A percentile compares a stretch with the other conserved stretches of the same genome.
Evolutionary conservation across 2,329 filamentous ascomycete genomes (phyloP).

Genomic region (Myriosclerotinia scirpicola): DNA sequence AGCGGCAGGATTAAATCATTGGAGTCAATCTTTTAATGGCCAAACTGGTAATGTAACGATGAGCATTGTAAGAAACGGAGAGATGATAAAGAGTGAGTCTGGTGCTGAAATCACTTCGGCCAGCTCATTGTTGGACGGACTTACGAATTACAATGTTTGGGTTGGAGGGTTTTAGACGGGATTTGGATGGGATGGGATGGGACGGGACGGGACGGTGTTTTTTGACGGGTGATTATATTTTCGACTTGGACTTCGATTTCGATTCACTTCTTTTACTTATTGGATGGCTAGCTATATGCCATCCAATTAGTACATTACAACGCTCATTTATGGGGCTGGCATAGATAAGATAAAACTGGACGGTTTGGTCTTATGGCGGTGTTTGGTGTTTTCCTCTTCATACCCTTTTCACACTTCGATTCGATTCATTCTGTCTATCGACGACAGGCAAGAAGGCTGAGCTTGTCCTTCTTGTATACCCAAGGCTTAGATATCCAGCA

Average conservation of each 20-base stretch:
- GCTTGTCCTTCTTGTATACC: not conserved
- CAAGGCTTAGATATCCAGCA: slow-evolving; percentile 1
- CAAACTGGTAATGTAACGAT: slow-evolving; percentile 40
- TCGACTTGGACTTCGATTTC: not conserved
- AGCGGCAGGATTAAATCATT: slow-evolving; percentile 33
- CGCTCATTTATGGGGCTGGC: not conserved
- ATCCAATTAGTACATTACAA: not conserved
- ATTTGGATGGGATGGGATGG: not conserved
- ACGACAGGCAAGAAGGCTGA: not conserved
- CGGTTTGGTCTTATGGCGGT: not conserved
- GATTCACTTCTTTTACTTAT: not conserved
- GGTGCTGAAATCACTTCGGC: slow-evolving; percentile 35
- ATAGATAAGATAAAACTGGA: not conserved
- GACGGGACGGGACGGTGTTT: not conserved
- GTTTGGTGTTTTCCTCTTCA: not conserved
- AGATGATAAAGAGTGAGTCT: slow-evolving; percentile 29
- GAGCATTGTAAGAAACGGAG: slow-evolving; percentile 34
- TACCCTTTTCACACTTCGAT: not conserved
- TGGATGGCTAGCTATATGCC: not conserved
- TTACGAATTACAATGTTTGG: slow-evolving; percentile 37
- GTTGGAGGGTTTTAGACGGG: slow-evolving; percentile 33
- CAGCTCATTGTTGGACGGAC: slow-evolving; percentile 28
- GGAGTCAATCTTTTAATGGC: slow-evolving; percentile 39
- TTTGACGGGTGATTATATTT: not conserved
- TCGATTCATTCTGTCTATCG: not conserved